Evolutionary conservation across 1,284 basidiomycete genomes (phyloP).

Genomic region (Puccinia novopanici): DNA sequence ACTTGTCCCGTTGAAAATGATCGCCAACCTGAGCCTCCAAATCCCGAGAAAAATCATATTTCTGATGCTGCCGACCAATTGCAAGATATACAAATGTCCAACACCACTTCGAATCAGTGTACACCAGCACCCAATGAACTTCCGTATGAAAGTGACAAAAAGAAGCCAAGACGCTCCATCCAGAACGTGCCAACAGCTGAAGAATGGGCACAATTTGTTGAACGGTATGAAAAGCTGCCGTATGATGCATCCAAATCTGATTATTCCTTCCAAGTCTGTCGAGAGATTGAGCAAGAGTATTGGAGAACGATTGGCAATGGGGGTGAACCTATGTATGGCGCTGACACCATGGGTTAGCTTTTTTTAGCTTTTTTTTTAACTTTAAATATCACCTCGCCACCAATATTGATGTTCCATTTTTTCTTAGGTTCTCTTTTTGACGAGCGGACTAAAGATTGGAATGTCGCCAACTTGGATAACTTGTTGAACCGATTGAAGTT

Average conservation of each 20-base stretch:
- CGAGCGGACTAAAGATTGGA: slow-evolving; percentile 80
- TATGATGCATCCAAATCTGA: slow-evolving; percentile 69
- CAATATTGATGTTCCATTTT: slow-evolving; percentile 23
- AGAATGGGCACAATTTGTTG: slow-evolving; percentile 48
- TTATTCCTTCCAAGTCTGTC: slow-evolving; percentile 82
- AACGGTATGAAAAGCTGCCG: slow-evolving; percentile 68
- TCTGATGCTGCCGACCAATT: slow-evolving; percentile 7
- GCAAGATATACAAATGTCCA: background rate
- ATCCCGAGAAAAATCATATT: background rate
- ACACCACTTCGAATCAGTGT: background rate
- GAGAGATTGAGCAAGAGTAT: slow-evolving; percentile 81
- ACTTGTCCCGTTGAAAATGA: slow-evolving; percentile 1
- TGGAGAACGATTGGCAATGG: slow-evolving; percentile 89
- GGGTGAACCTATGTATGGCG: slow-evolving; percentile 91
- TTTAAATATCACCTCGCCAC: too few relatives aligned
- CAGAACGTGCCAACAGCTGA: slow-evolving; percentile 51
- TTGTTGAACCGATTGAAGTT: slow-evolving; percentile 78
- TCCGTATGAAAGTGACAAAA: slow-evolving; percentile 10
- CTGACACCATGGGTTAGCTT: slow-evolving; percentile 77
- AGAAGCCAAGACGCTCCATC: slow-evolving; percentile 50
- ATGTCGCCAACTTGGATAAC: slow-evolving; percentile 86
- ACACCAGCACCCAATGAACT: background rate
- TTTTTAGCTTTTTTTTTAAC: slow-evolving; percentile 43
- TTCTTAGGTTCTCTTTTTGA: slow-evolving; percentile 75
- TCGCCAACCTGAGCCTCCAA: background rate